These are phyloP conservation scores for Pseudopyricularia cyperi DNA, from an alignment of 2,329 filamentous ascomycete species.

Conservation along the genomic window DNA sequence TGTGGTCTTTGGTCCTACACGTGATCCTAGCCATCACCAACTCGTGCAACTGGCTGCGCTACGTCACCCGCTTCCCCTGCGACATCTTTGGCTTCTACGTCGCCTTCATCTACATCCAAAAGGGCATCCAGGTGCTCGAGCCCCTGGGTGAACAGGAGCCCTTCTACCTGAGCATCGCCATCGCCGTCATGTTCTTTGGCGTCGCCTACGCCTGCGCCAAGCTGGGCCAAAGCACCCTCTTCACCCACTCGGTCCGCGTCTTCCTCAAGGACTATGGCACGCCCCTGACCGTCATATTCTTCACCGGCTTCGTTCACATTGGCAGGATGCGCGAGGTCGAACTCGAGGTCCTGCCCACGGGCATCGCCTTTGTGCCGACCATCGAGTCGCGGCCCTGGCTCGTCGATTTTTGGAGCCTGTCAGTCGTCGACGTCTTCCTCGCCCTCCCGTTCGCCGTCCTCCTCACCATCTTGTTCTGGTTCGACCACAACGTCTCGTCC, in stretches of 20 bases:
- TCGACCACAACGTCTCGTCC: constrained; percentile 80
- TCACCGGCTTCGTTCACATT: constrained; percentile 79
- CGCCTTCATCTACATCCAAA: constrained; percentile 82
- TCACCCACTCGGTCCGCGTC: constrained; percentile 61
- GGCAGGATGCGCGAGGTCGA: constrained; percentile 64
- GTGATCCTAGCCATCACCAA: constrained; percentile 76
- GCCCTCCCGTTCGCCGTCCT: constrained; percentile 79
- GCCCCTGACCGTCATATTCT: constrained; percentile 71
- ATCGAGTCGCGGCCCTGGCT: constrained; percentile 56
- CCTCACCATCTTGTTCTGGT: constrained; percentile 76
- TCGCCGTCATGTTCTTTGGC: constrained; percentile 66
- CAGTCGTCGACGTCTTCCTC: constrained; percentile 60
- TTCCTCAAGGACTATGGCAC: constrained; percentile 88
- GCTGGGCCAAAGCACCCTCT: constrained; percentile 57
- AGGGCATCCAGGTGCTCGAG: constrained; percentile 75
- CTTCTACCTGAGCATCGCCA: constrained; percentile 68
- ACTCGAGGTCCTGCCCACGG: constrained; percentile 61
- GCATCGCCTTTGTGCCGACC: constrained; percentile 68
- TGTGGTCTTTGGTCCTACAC: constrained; percentile 80
- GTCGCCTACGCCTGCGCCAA: constrained; percentile 62
- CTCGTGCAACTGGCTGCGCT: constrained; percentile 76
- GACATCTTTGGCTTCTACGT: constrained; percentile 94
- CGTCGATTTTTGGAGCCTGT: constrained; percentile 69
- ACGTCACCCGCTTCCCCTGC: constrained; percentile 83
- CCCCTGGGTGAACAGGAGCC: constrained; percentile 54